Evolutionary conservation across 108 stramenopile genomes (phyloP), one percentile per base, ranked within the genome.

Genomic region (Cyclotella atomus): DNA sequence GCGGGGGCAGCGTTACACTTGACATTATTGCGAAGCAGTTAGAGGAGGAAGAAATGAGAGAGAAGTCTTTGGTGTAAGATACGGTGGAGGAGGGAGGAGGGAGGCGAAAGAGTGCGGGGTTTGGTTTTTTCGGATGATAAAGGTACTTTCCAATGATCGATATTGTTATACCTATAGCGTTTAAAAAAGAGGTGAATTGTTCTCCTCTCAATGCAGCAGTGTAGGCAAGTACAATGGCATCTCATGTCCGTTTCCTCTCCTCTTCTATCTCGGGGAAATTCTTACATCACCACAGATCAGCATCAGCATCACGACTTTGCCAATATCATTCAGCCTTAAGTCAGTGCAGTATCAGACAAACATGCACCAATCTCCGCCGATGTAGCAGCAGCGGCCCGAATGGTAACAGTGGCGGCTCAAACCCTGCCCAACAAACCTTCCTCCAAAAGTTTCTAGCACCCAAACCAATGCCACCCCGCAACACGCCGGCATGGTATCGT

Each of bases 381-480:
- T 41, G 38, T 6, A 41, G 12, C 12, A 41, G 38, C 38, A 41
- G 9, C 38, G 12, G 12, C 6, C 6, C 6, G 9, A 41, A 6
- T 12, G 12, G 12, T 41, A 41, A 6, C 6, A 41, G 9, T 9
- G 12, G 12, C 38, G 12, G 9, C 38, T 9, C 38, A 41, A 6
- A 41, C 6, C 38, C 6, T 9, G 9, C 38, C 12, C 38, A 41
- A 41, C 38, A 41, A 49, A 84, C 77, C 19, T 77, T 76, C 68
- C 71, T 87, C 50, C 61, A 81, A 27, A 34, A 73, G 30, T 93
- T 88, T 53, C 36, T 91, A 8, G 88, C 72, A 25, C 91, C 89
- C 2, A 91, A 93, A 59, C 71, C 73, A 16, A 95, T 95, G 84
- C 94, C 94, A 15, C 77, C 82, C n/a, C 66, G 87, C 28, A 63